Base-by-base conservation (phyloP, 768 basidiomycete genomes). In the Cytidiella melzeri region DNA sequence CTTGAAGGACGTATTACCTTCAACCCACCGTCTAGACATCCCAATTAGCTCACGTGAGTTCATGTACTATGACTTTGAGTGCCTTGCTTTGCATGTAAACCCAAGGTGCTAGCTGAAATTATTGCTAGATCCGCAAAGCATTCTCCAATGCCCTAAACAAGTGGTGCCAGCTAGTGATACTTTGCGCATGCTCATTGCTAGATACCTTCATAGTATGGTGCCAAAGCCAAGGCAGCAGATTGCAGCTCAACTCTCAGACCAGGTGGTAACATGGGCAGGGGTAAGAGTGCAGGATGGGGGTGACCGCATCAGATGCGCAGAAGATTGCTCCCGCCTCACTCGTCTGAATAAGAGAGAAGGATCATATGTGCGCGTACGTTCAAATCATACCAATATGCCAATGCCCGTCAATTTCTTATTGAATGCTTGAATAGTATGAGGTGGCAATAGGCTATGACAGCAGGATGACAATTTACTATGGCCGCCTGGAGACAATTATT, bases 321-420 rank as follows among this genome's bases (percentile, higher is more conserved):
- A 18, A 4, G 20, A 5, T n/a, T n/a, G n/a, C n/a, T n/a, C n/a
- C 5, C 5, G n/a, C 9, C 11, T n/a, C 5, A 18, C 24, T 5
- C 5, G 9, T 40, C 4, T 13, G 18, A 23, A 21, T 10, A 38
- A 41, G 13, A 18, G 36, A 11, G 28, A 47, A 39, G 46, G 36
- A 21, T 47, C 36, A 7, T 41, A 25, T 36, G 21, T 47, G 11
- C 34, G 46, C 4, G 46, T 47, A 26, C n/a, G 46, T 47, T 21
- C 12, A 5, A 21, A 11, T 10, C 3, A 9, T 41, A 23, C 6
- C 11, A 11, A 38, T 41, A 38, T 47, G 36, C 5, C 26, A 41
- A 34, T 38, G n/a, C 38, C 27, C 13, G n/a, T 11, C 24, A n/a
- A n/a, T n/a, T n/a, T n/a, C n/a, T n/a, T n/a, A n/a, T n/a, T n/a